Evolutionary conservation across 352 stramenopile species (phyloP), one percentile per base, ranked within the genome.

Genomic region (Globisporangium cylindrosporum): DNA sequence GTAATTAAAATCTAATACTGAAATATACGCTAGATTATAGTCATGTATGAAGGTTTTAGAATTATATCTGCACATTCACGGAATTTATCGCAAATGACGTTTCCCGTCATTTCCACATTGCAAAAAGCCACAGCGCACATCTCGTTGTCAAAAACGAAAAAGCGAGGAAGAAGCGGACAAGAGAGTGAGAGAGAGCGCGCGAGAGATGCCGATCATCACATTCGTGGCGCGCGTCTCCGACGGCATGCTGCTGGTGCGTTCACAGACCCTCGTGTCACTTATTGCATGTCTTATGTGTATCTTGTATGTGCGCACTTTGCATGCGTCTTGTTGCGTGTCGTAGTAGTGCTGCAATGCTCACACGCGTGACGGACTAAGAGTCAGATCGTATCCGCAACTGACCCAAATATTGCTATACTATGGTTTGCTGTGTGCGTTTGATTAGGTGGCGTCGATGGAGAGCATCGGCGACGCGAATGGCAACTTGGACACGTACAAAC

Each of bases 171-270:
- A 5, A 59, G 24, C 12, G 15, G 48, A 7, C 53, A 8, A 27
- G 32, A 9, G 14, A 69, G 38, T 41, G 20, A 61, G 49, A n/a
- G 58, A 36, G 36, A 12, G 15, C 61, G 48, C 9, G 22, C 7
- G 25, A 15, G 29, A 58, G 66, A 98, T 98, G 94, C 93, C 94
- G 68, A 96, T 98, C 69, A 94, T 98, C 73, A 98, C 94, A 57
- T 97, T 98, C 72, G 83, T 98, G 8, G 94, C 94, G 69, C 90
- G 94, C 66, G 86, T 98, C 38, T 97, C 89, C 51, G 94, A 98
- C 74, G 94, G 94, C 59, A 96, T 98, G 80, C 79, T 98, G 58
- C 86, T 98, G 71, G 88, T 96, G 60, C 64, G 82, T 71, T 4
- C 12, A 5, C 15, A 22, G 12, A 32, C 0, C 7, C 15, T 15